Evolutionary conservation across 2,329 filamentous ascomycete genomes (phyloP).

Genomic region (Pseudogymnoascus verrucosus): DNA sequence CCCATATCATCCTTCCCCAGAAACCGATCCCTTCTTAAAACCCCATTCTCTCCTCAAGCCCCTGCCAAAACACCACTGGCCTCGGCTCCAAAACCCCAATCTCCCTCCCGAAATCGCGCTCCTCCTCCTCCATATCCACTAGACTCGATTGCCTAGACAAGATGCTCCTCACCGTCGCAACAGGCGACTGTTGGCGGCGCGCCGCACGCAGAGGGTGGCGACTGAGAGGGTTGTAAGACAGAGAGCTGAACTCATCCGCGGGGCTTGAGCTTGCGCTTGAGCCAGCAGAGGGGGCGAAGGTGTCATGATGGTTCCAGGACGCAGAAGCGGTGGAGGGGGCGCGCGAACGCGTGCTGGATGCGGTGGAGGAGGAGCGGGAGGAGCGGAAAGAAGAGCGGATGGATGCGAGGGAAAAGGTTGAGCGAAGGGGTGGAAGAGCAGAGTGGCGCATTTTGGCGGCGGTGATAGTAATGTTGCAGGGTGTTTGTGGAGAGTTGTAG

Average conservation of each 20-base stretch:
- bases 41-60: conserved; percentile 51
- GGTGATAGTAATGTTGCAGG: conserved; percentile 6
- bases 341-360: conserved; percentile 28
- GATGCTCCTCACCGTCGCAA: conserved; percentile 49
- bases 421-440: conserved; percentile 26
- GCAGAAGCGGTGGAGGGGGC: conserved; percentile 36
- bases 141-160: conserved; percentile 51
- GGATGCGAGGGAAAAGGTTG: conserved; percentile 40
- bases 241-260: background rate
- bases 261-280: background rate
- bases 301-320: background rate
- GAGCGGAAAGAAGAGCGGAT: conserved; percentile 48
- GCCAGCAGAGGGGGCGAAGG: background rate
- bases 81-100: conserved; percentile 52
- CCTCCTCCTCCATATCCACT: conserved; percentile 50
- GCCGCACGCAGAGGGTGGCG: background rate
- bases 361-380: conserved; percentile 32
- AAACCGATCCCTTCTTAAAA: background rate
- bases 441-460: conserved; percentile 23
- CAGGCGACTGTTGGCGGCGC: conserved; percentile 25
- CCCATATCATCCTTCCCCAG: background rate
- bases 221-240: background rate
- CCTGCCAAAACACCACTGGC: conserved; percentile 55
- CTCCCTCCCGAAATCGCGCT: conserved; percentile 42
- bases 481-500: background rate